A percentile compares a stretch with the other conserved stretches of the same genome.
These are phyloP conservation scores for Prunus yedoensis DNA, from an alignment of 331 rosid genomes.

Conservation along the genomic window DNA sequence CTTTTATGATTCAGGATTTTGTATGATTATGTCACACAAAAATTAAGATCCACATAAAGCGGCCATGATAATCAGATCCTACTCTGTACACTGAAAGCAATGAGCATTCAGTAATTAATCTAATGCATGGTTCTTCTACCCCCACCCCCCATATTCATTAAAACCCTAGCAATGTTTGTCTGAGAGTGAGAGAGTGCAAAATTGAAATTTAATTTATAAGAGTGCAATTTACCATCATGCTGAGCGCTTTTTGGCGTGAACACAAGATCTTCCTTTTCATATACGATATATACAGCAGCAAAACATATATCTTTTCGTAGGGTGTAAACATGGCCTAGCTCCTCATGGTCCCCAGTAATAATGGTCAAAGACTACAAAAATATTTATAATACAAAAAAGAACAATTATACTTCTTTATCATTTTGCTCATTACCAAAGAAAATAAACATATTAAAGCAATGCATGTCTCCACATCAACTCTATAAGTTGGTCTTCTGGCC, in stretches of 20 bases:
- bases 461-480: slow-evolving; percentile 2
- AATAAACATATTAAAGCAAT: slow-evolving; percentile 14
- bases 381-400: not conserved
- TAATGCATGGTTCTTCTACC: no score
- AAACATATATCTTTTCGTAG: no score
- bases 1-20: no score
- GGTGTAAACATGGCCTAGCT: not conserved
- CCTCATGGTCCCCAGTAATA: slow-evolving; percentile 3
- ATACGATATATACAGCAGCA: no score
- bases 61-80: not conserved
- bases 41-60: not conserved
- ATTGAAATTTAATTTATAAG: not conserved
- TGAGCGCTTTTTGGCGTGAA: not conserved
- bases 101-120: not conserved
- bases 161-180: not conserved
- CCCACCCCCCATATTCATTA: not conserved
- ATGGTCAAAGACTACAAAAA: slow-evolving; percentile 14
- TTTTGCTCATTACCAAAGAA: slow-evolving; percentile 12
- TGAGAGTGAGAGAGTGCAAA: no score
- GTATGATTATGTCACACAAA: not conserved
- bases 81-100: not conserved
- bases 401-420: slow-evolving; percentile 25
- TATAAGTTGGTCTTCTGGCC: slow-evolving; percentile 38
- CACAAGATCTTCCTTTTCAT: no score
- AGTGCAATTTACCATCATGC: not conserved